Base-by-base conservation (phyloP, 169 alveolate genomes). In the Plasmodium gaboni region DNA sequence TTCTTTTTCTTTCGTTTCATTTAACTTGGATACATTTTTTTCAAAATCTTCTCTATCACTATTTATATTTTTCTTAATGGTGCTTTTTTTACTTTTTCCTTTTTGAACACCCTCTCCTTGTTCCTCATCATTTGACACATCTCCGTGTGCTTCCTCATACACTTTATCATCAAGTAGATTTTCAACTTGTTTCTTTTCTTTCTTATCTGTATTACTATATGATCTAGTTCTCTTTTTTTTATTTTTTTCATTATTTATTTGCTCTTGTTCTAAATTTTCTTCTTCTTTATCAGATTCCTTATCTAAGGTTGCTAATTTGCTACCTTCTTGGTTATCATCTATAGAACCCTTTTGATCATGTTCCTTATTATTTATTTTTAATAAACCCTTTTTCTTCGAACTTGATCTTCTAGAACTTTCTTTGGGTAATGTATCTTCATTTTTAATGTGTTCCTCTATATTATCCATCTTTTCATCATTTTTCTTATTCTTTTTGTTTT, bases 151-250 rank as follows among this genome's bases (percentile, higher is more conserved):
- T 10, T 55, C 70, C 1, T 72, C 85, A 44, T 69, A 44, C 22
- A 8, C 51, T 19, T 69, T 42, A 0, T 19, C 64, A 44, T 69
- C 42, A 24, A n/a, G 19, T 7, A 53, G 59, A n/a, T 15, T 26
- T 12, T 72, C 59, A 1, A 13, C 28, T n/a, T 48, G 2, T 50
- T 44, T 69, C 46, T 65, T 53, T 17, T 44, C 38, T 22, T 63
- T 74, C 28, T 60, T 59, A 22, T 46, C 67, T 44, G 28, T 32
- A n/a, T 57, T 68, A 44, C 10, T 55, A 38, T 76, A 65, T 28
- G 78, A n/a, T 24, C 78, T 48, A 50, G 17, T 42, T 57, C 89
- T 65, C 67, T 78, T 78, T 26, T 78, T 78, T 78, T 78, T 78
- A 78, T 78, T 78, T 63, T 64, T 64, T 2, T 78, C 89, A 26